phyloP scores from a whole-genome alignment of 495 filamentous ascomycete species.

The Rhizodiscina lignyota region DNA sequence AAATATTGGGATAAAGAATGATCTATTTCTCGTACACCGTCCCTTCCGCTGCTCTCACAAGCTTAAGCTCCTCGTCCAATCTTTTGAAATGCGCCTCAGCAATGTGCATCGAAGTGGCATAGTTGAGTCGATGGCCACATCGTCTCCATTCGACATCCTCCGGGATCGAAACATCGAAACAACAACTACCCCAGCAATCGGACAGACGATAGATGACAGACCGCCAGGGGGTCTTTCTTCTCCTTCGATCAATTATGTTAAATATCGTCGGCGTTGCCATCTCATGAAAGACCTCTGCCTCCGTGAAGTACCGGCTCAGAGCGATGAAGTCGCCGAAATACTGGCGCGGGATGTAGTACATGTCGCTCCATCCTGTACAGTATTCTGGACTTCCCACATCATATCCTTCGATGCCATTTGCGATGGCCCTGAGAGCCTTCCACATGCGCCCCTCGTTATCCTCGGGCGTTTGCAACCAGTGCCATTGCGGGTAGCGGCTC shows the following conservation, averaged over 20 bases:
- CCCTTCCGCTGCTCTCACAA: too few species aligned
- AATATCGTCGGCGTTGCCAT: background rate
- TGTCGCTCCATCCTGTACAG: slow-evolving; percentile 16
- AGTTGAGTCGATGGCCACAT: background rate
- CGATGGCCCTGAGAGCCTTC: too few species aligned
- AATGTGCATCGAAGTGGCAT: too few species aligned
- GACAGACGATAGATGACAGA: background rate
- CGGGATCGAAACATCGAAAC: background rate
- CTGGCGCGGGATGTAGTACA: slow-evolving; percentile 16
- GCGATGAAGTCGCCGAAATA: slow-evolving; percentile 10
- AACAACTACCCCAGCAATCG: background rate
- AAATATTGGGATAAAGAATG: too few species aligned
- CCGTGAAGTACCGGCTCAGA: background rate
- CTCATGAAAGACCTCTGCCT: background rate
- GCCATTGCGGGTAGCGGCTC: background rate
- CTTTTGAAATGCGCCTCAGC: too few species aligned
- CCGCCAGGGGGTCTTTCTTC: background rate
- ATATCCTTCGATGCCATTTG: too few species aligned
- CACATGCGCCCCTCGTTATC: too few species aligned
- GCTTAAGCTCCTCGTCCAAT: too few species aligned
- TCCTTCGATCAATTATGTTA: background rate
- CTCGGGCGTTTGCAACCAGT: too few species aligned
- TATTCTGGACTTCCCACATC: too few species aligned
- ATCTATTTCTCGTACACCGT: too few species aligned
- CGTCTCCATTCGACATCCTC: background rate